Evolutionary conservation across 305 asterid genomes (phyloP).

Genomic region (Petunia hybrid): DNA sequence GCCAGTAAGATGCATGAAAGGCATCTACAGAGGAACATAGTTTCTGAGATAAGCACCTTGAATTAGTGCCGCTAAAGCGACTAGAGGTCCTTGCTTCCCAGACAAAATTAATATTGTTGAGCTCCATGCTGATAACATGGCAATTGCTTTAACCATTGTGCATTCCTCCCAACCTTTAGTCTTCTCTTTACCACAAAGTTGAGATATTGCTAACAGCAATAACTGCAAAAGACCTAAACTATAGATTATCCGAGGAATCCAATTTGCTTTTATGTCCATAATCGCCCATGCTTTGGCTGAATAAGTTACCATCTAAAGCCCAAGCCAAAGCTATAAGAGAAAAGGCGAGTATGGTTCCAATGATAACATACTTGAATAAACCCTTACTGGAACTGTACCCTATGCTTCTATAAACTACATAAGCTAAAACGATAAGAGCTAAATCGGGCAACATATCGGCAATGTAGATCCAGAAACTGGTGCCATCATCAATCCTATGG

Average conservation of each 20-base stretch:
- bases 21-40: neutral
- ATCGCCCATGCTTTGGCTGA: conserved; percentile 44
- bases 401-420: conserved; percentile 60
- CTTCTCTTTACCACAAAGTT: conserved; percentile 44
- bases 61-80: conserved; percentile 60
- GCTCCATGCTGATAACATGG: conserved; percentile 82
- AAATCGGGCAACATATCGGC: conserved; percentile 67
- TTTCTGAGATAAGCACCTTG: conserved; percentile 63
- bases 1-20: neutral
- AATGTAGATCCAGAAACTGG: conserved; percentile 57
- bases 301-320: conserved; percentile 62
- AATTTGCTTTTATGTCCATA: conserved; percentile 51
- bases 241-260: conserved; percentile 77
- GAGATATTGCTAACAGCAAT: conserved; percentile 49
- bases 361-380: conserved; percentile 56
- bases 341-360: conserved; percentile 61
- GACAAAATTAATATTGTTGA: conserved; percentile 74
- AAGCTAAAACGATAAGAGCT: conserved; percentile 65
- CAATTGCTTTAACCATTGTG: conserved; percentile 56
- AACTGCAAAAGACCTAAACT: conserved; percentile 75
- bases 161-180: conserved; percentile 48
- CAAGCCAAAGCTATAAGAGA: conserved; percentile 66
- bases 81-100: conserved; percentile 92
- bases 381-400: conserved; percentile 53
- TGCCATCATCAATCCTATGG: conserved; percentile 52